These are phyloP conservation scores for Dianthus caryophyllus DNA, from an alignment of 148 eudicot genomes.

Conservation along the genomic window DNA sequence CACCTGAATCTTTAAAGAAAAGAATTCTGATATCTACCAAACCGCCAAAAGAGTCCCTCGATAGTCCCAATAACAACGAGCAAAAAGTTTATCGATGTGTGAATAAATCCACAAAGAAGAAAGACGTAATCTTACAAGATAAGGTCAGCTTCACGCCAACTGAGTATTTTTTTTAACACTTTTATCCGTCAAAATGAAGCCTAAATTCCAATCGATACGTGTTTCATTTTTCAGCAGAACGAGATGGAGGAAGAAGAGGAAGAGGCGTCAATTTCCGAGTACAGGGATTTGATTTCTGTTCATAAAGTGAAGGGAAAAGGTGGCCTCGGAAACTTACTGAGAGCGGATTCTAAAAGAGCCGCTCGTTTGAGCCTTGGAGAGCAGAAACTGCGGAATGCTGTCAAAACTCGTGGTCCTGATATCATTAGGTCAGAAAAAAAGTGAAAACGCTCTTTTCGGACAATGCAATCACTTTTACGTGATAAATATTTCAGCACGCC, in stretches of 20 bases:
- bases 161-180: too few relatives aligned
- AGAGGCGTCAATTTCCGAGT: slow-evolving; percentile 28
- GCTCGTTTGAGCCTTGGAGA: slow-evolving; percentile 57
- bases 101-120: not conserved
- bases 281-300: slow-evolving; percentile 48
- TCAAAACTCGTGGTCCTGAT: slow-evolving; percentile 28
- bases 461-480: not conserved
- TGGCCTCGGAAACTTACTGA: slow-evolving; percentile 27
- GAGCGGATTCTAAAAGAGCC: slow-evolving; percentile 29
- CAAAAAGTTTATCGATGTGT: slow-evolving; percentile 3
- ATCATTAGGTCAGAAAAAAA: slow-evolving; percentile 41
- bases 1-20: slow-evolving; percentile 43
- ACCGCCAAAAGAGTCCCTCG: slow-evolving; percentile 45
- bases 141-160: slow-evolving; percentile 14
- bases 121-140: not conserved
- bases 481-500: not conserved
- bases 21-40: slow-evolving; percentile 59
- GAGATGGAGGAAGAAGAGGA: slow-evolving; percentile 33
- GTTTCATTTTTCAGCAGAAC: slow-evolving; percentile 20
- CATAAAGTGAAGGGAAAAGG: slow-evolving; percentile 48
- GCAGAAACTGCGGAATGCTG: slow-evolving; percentile 40
- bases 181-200: not conserved
- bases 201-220: not conserved
- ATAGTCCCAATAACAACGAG: slow-evolving; percentile 12
- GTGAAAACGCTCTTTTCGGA: not conserved